These are phyloP conservation scores for Daldinia grandis DNA, from an alignment of 495 filamentous ascomycete genomes.

Conservation along the genomic window DNA sequence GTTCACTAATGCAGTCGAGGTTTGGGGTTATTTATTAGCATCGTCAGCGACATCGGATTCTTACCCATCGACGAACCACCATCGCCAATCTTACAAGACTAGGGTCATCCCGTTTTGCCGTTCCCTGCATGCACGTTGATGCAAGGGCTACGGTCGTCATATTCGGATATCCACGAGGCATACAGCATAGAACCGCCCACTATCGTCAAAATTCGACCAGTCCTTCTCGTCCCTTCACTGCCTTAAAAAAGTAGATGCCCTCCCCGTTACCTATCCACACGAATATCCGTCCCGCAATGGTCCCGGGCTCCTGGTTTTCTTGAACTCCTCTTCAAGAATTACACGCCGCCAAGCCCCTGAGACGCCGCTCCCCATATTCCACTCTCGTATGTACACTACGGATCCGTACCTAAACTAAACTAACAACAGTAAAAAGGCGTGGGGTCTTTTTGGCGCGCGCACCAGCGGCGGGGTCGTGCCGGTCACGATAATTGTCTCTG, in stretches of 20 bases:
- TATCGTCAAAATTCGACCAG: constrained; percentile 7
- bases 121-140: constrained; percentile 36
- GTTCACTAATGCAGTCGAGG: constrained; percentile 22
- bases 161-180: constrained; percentile 27
- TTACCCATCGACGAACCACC: constrained; percentile 26
- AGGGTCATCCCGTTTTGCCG: constrained; percentile 36
- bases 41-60: constrained; percentile 42
- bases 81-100: constrained; percentile 34
- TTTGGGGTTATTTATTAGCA: constrained; percentile 17
- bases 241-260: constrained; percentile 10
- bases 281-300: constrained; percentile 7
- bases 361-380: constrained; percentile 20
- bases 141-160: constrained; percentile 38
- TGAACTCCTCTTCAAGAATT: not conserved
- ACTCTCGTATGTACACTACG: constrained; percentile 10
- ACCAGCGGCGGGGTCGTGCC: constrained; percentile 31
- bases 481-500: constrained; percentile 39
- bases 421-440: constrained; percentile 30
- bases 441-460: constrained; percentile 27
- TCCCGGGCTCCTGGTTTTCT: constrained; percentile 10
- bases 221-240: not conserved
- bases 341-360: constrained; percentile 1
- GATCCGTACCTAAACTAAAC: not conserved
- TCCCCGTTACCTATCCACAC: constrained; percentile 11
- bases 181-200: constrained; percentile 13